A percentile compares a stretch with the other conserved stretches of the same genome.
Conservation (phyloP, 768 basidiomycete species). For the Leccinum uliginosum region DNA sequence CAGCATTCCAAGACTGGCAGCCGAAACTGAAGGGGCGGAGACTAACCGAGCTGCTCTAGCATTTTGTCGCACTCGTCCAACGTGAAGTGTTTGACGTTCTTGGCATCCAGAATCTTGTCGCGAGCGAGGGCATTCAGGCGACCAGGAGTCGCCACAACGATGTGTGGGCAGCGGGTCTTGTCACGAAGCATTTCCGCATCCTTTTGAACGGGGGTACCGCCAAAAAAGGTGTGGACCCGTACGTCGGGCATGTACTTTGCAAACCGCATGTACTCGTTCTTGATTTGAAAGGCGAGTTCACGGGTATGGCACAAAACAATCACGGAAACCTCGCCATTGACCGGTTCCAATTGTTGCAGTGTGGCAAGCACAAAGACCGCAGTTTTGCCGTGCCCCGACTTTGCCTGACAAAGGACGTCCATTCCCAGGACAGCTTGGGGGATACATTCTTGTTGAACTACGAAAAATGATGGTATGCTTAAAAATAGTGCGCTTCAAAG, state of each 20-base stretch:
- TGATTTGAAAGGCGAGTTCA: constrained; percentile 99
- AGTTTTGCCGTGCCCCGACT: constrained; percentile 98
- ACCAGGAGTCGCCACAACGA: constrained; percentile 97
- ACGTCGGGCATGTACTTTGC: constrained; percentile 99
- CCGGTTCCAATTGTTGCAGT: constrained; percentile 96
- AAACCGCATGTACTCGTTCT: constrained; percentile 99
- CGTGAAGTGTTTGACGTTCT: constrained; percentile 98
- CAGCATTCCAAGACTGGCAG: constrained; percentile 39
- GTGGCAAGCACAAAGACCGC: constrained; percentile 98
- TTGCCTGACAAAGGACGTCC: constrained; percentile 99
- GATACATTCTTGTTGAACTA: constrained; percentile 99
- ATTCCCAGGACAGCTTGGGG: constrained; percentile 99
- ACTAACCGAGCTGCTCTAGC: constrained; percentile 99
- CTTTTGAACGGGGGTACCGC: constrained; percentile 91
- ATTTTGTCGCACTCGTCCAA: constrained; percentile 99
- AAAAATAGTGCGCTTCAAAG: background rate
- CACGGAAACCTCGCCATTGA: constrained; percentile 96
- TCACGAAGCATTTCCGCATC: constrained; percentile 92
- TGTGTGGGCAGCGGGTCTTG: constrained; percentile 97
- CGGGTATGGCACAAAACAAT: constrained; percentile 98
- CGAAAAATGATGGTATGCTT: background rate
- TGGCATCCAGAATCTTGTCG: constrained; percentile 93
- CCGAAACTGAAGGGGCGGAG: constrained; percentile 62
- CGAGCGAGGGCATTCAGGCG: constrained; percentile 92
- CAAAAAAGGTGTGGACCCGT: constrained; percentile 96